Evolutionary conservation across 1,284 basidiomycete genomes (phyloP).

Genomic region (Ustilago shanxiensis): DNA sequence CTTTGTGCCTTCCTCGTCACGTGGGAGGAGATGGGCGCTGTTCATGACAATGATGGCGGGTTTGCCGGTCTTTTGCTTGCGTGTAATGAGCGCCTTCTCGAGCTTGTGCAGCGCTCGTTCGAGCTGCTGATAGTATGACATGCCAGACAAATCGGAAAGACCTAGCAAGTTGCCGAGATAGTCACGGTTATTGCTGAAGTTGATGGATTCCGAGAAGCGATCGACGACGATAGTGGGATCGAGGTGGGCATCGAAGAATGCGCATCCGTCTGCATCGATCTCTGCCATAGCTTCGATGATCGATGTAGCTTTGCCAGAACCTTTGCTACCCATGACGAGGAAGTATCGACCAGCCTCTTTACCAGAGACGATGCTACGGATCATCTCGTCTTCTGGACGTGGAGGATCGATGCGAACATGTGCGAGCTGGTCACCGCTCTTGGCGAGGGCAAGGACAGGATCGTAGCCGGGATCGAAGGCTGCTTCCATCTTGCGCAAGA

Average conservation of each 20-base stretch:
- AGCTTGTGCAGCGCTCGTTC: slow-evolving; percentile 66
- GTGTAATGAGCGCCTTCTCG: slow-evolving; percentile 58
- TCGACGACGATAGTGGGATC: slow-evolving; percentile 62
- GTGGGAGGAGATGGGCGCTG: slow-evolving; percentile 58
- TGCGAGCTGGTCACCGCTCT: slow-evolving; percentile 57
- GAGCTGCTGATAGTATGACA: slow-evolving; percentile 60
- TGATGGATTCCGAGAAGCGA: slow-evolving; percentile 64
- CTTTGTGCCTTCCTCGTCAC: slow-evolving; percentile 61
- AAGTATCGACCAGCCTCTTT: slow-evolving; percentile 65
- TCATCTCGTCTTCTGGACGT: slow-evolving; percentile 59
- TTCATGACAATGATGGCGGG: slow-evolving; percentile 68
- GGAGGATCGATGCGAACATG: slow-evolving; percentile 53
- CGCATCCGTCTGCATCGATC: slow-evolving; percentile 62
- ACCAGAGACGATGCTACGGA: slow-evolving; percentile 59
- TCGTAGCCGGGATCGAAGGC: slow-evolving; percentile 66
- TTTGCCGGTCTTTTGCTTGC: slow-evolving; percentile 53
- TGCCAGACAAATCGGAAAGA: slow-evolving; percentile 61
- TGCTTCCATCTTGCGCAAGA: slow-evolving; percentile 63
- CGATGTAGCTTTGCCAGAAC: slow-evolving; percentile 60
- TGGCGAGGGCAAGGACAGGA: slow-evolving; percentile 59
- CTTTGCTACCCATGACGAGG: slow-evolving; percentile 64
- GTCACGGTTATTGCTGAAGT: slow-evolving; percentile 64
- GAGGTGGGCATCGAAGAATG: slow-evolving; percentile 64
- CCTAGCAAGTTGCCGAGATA: slow-evolving; percentile 65
- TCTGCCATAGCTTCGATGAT: slow-evolving; percentile 65